A percentile compares a stretch with the other conserved stretches of the same genome.
These are phyloP conservation scores for Cnidoscolus chayamansa DNA, from an alignment of 441 rosid species.

Conservation along the genomic window DNA sequence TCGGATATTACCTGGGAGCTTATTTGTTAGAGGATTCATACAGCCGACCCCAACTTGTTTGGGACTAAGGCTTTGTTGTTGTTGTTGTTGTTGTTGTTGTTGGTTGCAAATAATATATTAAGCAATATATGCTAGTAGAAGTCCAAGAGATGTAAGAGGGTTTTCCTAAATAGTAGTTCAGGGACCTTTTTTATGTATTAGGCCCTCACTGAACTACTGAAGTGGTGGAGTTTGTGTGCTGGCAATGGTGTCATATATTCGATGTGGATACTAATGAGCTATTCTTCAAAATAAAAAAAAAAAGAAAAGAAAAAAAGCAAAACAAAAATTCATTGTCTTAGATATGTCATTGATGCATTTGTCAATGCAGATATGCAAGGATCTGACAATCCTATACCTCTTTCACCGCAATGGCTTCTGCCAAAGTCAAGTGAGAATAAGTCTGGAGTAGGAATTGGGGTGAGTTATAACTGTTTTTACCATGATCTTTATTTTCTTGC, in stretches of 20 bases:
- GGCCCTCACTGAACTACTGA: not conserved
- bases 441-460: constrained; percentile 74
- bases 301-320: no score
- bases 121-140: no score
- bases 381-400: constrained; percentile 77
- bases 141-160: no score
- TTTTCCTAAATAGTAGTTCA: no score
- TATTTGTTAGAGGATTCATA: no score
- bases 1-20: no score
- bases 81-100: no score
- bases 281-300: not conserved
- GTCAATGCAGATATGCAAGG: constrained; percentile 69
- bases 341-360: constrained; percentile 22
- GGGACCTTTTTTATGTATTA: no score
- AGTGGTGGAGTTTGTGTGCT: not conserved
- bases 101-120: no score
- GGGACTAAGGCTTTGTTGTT: no score
- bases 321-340: not conserved
- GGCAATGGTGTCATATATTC: not conserved
- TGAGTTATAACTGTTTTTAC: constrained; percentile 33
- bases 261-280: not conserved
- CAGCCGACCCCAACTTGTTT: no score
- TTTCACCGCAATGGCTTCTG: constrained; percentile 99
- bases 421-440: constrained; percentile 84
- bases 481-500: not conserved